Evolutionary conservation across 2,329 filamentous ascomycete species (phyloP).

Genomic region (Fusarium neocosmosporiellum): DNA sequence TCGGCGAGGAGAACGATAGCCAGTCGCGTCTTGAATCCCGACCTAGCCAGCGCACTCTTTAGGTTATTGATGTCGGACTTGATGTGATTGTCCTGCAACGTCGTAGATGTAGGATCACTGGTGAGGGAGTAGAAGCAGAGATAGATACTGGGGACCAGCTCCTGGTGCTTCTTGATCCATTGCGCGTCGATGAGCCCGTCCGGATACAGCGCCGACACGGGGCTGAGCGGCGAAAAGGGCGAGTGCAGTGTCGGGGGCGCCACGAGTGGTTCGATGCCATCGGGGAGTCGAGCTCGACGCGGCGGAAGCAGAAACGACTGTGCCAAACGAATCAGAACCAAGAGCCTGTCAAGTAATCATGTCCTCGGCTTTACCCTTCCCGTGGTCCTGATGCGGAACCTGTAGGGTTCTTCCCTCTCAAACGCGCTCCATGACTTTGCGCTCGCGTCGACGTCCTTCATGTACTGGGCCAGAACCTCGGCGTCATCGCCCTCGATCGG

Average conservation of each 20-base stretch:
- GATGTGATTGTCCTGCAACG: slow-evolving; percentile 85
- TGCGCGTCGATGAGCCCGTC: slow-evolving; percentile 85
- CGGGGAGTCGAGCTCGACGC: slow-evolving; percentile 65
- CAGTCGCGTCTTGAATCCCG: slow-evolving; percentile 82
- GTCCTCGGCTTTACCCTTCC: slow-evolving; percentile 73
- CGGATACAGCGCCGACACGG: slow-evolving; percentile 84
- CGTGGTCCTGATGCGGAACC: slow-evolving; percentile 77
- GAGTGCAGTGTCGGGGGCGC: slow-evolving; percentile 79
- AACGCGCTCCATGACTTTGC: slow-evolving; percentile 74
- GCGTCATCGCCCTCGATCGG: slow-evolving; percentile 73
- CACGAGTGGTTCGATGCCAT: slow-evolving; percentile 60
- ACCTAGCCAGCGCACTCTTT: slow-evolving; percentile 73
- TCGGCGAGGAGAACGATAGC: slow-evolving; percentile 69
- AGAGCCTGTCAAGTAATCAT: slow-evolving; percentile 23
- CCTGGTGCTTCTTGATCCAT: slow-evolving; percentile 92
- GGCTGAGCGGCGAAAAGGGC: slow-evolving; percentile 89
- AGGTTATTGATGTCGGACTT: slow-evolving; percentile 87
- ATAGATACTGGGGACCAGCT: slow-evolving; percentile 82
- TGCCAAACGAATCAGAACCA: slow-evolving; percentile 42
- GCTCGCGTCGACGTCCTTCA: slow-evolving; percentile 73
- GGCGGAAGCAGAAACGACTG: slow-evolving; percentile 68
- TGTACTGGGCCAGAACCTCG: slow-evolving; percentile 71
- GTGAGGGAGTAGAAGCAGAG: slow-evolving; percentile 84
- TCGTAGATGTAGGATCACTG: slow-evolving; percentile 77
- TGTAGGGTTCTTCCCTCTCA: slow-evolving; percentile 61